Conservation (phyloP, 257 asterid species). For the Plantago major region DNA sequence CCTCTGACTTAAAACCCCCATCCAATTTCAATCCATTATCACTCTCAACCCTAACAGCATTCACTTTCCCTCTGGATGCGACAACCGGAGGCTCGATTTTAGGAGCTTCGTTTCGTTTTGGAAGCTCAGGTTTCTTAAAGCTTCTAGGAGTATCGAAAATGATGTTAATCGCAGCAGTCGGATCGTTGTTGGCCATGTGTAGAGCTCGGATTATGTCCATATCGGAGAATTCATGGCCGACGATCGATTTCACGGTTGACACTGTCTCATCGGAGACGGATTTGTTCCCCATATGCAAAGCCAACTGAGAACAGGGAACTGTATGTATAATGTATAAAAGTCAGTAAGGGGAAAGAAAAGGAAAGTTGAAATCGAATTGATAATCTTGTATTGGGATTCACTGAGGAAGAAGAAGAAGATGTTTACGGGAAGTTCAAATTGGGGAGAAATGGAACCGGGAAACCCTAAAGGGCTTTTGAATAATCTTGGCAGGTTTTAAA, state of each 20-base stretch:
- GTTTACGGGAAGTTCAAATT: not conserved
- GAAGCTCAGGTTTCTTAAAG: constrained; percentile 39
- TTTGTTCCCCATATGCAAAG: constrained; percentile 52
- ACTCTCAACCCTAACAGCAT: constrained; percentile 11
- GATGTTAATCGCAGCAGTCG: constrained; percentile 85
- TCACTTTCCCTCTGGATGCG: constrained; percentile 13
- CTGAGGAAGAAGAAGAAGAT: not conserved
- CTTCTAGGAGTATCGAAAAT: constrained; percentile 64
- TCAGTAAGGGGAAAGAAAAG: no score
- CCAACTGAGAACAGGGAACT: not conserved
- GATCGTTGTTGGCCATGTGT: constrained; percentile 88
- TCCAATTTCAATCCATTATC: constrained; percentile 21
- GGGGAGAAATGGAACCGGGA: constrained; percentile 18
- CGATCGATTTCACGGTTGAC: constrained; percentile 72
- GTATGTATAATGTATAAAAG: not conserved
- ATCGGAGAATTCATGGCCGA: constrained; percentile 65
- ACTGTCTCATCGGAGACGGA: constrained; percentile 52
- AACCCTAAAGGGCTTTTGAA: constrained; percentile 24
- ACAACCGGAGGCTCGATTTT: constrained; percentile 22
- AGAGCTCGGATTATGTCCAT: constrained; percentile 95
- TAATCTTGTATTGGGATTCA: no score
- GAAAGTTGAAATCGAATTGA: no score
- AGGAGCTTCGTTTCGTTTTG: constrained; percentile 22
- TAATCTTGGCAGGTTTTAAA: not conserved
- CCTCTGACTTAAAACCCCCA: constrained; percentile 15